Evolutionary conservation across 148 eudicot genomes (phyloP), one percentile per base, ranked within the genome.

Genomic region (Dianthus caryophyllus): DNA sequence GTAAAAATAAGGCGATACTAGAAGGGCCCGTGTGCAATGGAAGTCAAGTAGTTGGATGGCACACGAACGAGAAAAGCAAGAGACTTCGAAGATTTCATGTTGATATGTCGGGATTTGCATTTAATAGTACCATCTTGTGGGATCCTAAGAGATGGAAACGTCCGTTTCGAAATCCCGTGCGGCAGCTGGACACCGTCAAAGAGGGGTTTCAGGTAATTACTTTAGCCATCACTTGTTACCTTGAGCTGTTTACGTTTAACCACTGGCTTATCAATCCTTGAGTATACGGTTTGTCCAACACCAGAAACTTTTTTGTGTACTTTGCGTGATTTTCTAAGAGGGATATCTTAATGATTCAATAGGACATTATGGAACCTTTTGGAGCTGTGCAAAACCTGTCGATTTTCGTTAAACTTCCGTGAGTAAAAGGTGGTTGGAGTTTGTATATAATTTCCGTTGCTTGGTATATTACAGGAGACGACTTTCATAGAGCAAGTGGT

Each of bases 21-120:
- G 98, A 94, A 81, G 98, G 98, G 57, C 96, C 97, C 49, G 87
- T 94, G 25, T 94, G 98, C 78, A 86, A 84, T 65, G 88, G 84
- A 53, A 88, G 83, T 70, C 67, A 78, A 76, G 92, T 94, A 33
- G 80, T 90, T 49, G 98, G 98, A 41, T 94, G 98, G 98, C 89
- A 94, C 72, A 94, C 98, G n/a, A 94, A 94, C 73, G 96, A 94
- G 85, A 94, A 94, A 82, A 94, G 98, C 73, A 88, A 84, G 76
- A 82, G 82, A 65, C 84, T 94, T 12, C 89, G 97, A 33, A 86
- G 98, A 79, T 94, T 94, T 79, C 97, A 94, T 77, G 97, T 90
- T 67, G 97, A 94, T 64, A 90, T 94, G 97, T 90, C 98, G 6
- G 98, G 98, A 65, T 94, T 94, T 78, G 98, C 98, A 65, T 94